phyloP scores from a whole-genome alignment of 768 basidiomycete genomes.

The Tricholoma sp. region DNA sequence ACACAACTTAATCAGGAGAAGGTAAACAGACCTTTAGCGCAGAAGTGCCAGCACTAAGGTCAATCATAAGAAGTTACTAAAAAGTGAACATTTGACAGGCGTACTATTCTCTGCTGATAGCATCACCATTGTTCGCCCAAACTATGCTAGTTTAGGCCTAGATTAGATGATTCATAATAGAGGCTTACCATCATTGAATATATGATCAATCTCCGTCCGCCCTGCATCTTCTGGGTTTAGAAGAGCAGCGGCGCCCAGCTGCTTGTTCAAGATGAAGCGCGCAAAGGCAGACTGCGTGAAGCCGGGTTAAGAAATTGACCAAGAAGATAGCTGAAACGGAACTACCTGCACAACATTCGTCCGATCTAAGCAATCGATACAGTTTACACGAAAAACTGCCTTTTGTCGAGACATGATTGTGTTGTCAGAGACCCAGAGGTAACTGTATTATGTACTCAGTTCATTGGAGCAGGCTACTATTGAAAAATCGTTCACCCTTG shows the following conservation, averaged over 20 bases:
- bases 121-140: constrained; percentile 99
- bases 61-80: background rate
- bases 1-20: background rate
- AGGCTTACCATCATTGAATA: constrained; percentile 71
- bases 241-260: constrained; percentile 70
- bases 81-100: constrained; percentile 20
- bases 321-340: background rate
- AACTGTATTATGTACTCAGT: constrained; percentile 37
- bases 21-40: constrained; percentile 73
- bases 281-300: constrained; percentile 81
- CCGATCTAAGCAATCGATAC: constrained; percentile 92
- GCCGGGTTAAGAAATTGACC: background rate
- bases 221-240: constrained; percentile 47
- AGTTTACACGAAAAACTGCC: constrained; percentile 87
- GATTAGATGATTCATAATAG: background rate
- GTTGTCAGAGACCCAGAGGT: constrained; percentile 76
- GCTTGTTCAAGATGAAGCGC: constrained; percentile 70
- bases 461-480: background rate
- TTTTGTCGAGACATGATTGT: constrained; percentile 73
- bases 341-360: constrained; percentile 89
- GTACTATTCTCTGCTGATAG: constrained; percentile 84
- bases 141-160: constrained; percentile 36
- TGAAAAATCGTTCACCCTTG: constrained; percentile 54
- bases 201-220: constrained; percentile 59
- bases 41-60: constrained; percentile 81